These are phyloP conservation scores for Verticillium tricorpus DNA, from an alignment of 2,329 filamentous ascomycete genomes.

Conservation along the genomic window DNA sequence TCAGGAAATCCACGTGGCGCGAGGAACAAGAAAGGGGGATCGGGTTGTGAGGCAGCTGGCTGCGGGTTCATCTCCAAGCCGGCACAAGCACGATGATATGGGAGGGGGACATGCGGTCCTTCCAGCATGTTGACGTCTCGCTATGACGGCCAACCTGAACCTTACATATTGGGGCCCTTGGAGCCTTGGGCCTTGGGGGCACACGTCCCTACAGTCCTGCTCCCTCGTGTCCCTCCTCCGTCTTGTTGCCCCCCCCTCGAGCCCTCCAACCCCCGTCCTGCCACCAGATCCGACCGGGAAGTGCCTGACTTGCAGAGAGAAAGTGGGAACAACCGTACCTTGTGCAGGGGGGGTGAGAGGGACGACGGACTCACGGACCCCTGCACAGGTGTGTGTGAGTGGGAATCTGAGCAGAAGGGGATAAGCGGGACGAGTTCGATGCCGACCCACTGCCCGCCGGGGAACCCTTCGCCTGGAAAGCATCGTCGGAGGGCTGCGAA, in stretches of 20 bases:
- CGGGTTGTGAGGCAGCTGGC: neutral
- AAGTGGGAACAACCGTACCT: neutral
- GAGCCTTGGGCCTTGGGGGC: neutral
- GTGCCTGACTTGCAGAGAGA: conserved; percentile 13
- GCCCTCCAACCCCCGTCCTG: conserved; percentile 2
- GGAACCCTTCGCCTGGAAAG: neutral
- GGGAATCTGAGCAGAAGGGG: neutral
- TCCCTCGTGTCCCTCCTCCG: conserved; percentile 5
- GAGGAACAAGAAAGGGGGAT: conserved; percentile 2
- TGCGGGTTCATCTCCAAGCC: neutral
- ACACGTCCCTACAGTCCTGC: neutral
- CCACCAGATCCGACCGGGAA: conserved; percentile 7
- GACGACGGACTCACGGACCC: neutral
- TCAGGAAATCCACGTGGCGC: conserved; percentile 9
- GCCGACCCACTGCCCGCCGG: neutral
- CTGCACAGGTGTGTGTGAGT: neutral
- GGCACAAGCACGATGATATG: conserved; percentile 8
- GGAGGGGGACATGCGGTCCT: conserved; percentile 4
- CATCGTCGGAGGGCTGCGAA: neutral
- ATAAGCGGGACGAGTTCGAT: neutral
- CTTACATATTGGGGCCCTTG: conserved; percentile 9
- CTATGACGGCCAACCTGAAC: conserved; percentile 12
- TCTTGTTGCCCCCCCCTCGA: conserved; percentile 8
- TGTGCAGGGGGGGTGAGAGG: neutral
- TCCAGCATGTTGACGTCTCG: conserved; percentile 9